These are phyloP conservation scores for Ophiostoma himal-ulmi DNA, from an alignment of 2,329 filamentous ascomycete genomes.

Conservation along the genomic window DNA sequence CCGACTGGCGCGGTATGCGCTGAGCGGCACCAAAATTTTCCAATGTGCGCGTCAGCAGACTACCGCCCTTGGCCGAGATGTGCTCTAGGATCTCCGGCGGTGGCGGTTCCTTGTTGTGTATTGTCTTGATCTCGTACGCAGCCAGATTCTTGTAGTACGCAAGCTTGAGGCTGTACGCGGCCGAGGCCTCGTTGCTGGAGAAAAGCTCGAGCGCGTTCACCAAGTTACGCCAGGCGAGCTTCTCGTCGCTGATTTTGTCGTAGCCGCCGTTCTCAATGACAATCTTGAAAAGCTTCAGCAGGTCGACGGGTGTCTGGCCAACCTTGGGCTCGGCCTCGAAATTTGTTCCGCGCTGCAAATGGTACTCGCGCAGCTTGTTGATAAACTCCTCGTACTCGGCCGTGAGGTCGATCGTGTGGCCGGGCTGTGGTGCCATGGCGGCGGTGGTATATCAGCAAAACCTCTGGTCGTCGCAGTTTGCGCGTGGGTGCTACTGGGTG, in stretches of 20 bases:
- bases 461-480: background rate
- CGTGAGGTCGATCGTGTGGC: constrained; percentile 50
- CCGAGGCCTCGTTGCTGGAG: constrained; percentile 69
- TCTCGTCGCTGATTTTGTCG: constrained; percentile 75
- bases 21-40: constrained; percentile 58
- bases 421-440: constrained; percentile 33
- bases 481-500: background rate
- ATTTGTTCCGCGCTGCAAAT: constrained; percentile 69
- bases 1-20: constrained; percentile 39
- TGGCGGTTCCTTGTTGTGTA: constrained; percentile 74
- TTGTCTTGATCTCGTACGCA: constrained; percentile 75
- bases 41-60: constrained; percentile 68
- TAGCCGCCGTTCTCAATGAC: constrained; percentile 77
- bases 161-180: constrained; percentile 79
- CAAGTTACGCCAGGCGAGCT: constrained; percentile 78
- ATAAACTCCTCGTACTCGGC: constrained; percentile 77
- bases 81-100: constrained; percentile 84
- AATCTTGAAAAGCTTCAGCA: constrained; percentile 71
- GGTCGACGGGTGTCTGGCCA: constrained; percentile 67
- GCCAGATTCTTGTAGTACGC: constrained; percentile 86
- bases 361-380: constrained; percentile 63
- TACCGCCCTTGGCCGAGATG: constrained; percentile 76
- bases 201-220: constrained; percentile 70
- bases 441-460: background rate
- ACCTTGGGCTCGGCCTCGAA: constrained; percentile 79